A percentile compares a stretch with the other conserved stretches of the same genome.
These are phyloP conservation scores for Hymenoscyphus albidus DNA, from an alignment of 2,329 filamentous ascomycete genomes.

Conservation along the genomic window DNA sequence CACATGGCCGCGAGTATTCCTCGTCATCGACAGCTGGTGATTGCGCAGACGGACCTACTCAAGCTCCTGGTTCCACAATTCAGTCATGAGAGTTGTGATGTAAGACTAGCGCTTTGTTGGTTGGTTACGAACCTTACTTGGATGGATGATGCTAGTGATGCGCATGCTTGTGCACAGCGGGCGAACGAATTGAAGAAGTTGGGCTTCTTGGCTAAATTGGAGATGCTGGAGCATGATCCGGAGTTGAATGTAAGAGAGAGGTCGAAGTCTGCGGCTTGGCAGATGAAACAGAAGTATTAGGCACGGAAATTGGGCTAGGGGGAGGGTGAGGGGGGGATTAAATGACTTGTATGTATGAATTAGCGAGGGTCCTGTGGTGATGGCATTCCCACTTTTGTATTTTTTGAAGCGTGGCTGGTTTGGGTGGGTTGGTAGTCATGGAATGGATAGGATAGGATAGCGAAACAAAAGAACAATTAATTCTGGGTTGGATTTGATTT, in stretches of 20 bases:
- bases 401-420: background rate
- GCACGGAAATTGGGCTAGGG: background rate
- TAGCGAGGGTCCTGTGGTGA: background rate
- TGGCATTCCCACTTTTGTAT: background rate
- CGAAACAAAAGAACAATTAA: background rate
- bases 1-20: conserved; percentile 83
- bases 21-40: conserved; percentile 71
- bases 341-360: background rate
- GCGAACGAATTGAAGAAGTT: conserved; percentile 65
- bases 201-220: conserved; percentile 66
- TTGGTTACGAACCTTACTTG: conserved; percentile 82
- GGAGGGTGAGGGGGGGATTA: background rate
- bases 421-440: background rate
- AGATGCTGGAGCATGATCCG: conserved; percentile 60
- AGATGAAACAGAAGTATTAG: conserved; percentile 48
- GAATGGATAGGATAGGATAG: background rate
- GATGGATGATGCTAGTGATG: conserved; percentile 70
- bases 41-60: conserved; percentile 73
- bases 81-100: conserved; percentile 64
- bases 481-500: background rate
- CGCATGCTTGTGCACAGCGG: conserved; percentile 60
- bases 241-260: conserved; percentile 82
- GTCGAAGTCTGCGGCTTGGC: conserved; percentile 73
- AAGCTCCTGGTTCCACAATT: conserved; percentile 70
- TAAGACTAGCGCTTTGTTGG: conserved; percentile 78